phyloP scores from a whole-genome alignment of 73 alveolate species.

The Blepharisma japonicum region DNA sequence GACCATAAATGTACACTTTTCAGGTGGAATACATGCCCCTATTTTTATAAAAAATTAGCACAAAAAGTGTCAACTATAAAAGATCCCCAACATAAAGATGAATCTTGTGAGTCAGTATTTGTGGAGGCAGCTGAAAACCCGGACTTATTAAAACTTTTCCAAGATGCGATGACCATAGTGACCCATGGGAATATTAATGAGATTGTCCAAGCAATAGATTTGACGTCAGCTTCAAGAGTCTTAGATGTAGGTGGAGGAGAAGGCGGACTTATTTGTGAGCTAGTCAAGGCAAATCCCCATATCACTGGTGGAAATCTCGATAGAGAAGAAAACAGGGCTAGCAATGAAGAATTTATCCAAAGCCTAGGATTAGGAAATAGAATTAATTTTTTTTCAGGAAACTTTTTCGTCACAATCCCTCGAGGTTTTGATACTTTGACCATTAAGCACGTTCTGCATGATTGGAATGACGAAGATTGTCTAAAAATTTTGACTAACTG shows the following conservation, averaged over 20 bases:
- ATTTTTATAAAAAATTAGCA: too few relatives aligned
- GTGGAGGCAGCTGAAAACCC: not conserved
- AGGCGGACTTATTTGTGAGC: not conserved
- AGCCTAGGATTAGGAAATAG: not conserved
- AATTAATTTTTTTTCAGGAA: not conserved
- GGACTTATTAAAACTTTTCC: not conserved
- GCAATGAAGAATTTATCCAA: not conserved
- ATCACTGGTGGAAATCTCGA: not conserved
- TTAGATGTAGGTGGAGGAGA: slow-evolving; percentile 28
- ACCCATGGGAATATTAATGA: not conserved
- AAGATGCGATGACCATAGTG: not conserved
- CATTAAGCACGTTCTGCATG: slow-evolving; percentile 5
- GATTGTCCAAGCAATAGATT: not conserved
- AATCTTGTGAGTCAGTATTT: not conserved
- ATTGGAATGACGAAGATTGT: slow-evolving; percentile 1
- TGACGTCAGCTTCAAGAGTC: not conserved
- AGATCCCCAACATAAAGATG: too few relatives aligned
- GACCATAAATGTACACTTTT: too few relatives aligned
- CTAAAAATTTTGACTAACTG: not conserved
- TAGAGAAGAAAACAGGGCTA: not conserved
- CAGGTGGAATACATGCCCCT: too few relatives aligned
- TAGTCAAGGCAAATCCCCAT: not conserved
- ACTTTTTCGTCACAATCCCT: slow-evolving; percentile 3
- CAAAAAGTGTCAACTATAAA: too few relatives aligned
- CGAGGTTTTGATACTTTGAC: not conserved